phyloP scores from a whole-genome alignment of 2,329 filamentous ascomycete genomes.

The Monilinia vaccinii-corymbosi region DNA sequence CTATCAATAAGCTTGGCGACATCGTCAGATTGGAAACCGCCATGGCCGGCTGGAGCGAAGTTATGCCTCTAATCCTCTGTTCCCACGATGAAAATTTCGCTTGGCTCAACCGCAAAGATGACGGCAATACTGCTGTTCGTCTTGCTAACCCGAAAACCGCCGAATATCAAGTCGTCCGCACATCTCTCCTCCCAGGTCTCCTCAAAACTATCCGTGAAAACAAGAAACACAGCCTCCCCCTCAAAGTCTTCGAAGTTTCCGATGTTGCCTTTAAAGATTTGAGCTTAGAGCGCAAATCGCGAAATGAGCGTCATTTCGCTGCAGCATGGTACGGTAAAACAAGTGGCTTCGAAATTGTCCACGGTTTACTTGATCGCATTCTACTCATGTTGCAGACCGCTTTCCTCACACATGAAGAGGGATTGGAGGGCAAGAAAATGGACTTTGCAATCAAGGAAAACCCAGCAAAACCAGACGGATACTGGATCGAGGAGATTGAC shows the following conservation, averaged over 20 bases:
- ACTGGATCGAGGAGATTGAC: conserved; percentile 91
- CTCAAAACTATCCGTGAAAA: conserved; percentile 93
- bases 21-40: conserved; percentile 83
- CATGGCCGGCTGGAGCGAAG: conserved; percentile 93
- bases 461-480: conserved; percentile 56
- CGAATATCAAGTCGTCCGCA: conserved; percentile 90
- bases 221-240: conserved; percentile 77
- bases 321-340: conserved; percentile 92
- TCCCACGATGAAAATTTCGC: conserved; percentile 97
- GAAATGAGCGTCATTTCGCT: conserved; percentile 94
- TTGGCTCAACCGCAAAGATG: conserved; percentile 85
- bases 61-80: conserved; percentile 92
- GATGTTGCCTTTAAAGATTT: conserved; percentile 90
- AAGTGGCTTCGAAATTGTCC: conserved; percentile 89
- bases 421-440: conserved; percentile 41
- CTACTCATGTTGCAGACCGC: conserved; percentile 83
- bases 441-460: conserved; percentile 46
- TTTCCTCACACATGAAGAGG: conserved; percentile 71
- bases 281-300: conserved; percentile 69
- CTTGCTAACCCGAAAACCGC: conserved; percentile 88
- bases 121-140: conserved; percentile 71
- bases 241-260: conserved; percentile 86
- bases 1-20: conserved; percentile 90
- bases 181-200: conserved; percentile 74
- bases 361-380: conserved; percentile 84